Evolutionary conservation across 148 eudicot genomes (phyloP).

Genomic region (Camellia lanceoleosa): DNA sequence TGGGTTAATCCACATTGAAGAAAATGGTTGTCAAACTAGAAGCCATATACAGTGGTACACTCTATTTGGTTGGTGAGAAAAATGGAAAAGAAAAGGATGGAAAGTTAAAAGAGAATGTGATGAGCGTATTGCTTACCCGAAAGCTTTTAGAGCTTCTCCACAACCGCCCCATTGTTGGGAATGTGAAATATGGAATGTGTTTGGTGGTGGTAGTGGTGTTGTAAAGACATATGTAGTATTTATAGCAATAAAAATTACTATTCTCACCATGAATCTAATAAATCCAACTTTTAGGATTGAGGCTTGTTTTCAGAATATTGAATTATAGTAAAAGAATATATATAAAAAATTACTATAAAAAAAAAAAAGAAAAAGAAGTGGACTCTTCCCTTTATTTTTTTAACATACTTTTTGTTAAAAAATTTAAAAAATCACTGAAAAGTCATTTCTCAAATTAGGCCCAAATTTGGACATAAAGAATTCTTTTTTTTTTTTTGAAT

Average conservation of each 20-base stretch:
- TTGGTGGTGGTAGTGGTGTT: conserved; percentile 24
- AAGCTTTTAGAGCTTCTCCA: conserved; percentile 17
- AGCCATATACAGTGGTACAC: background rate
- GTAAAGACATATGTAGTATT: conserved; percentile 14
- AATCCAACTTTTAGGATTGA: background rate
- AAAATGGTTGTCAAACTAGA: background rate
- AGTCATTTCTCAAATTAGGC: too few relatives aligned
- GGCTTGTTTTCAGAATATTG: too few relatives aligned
- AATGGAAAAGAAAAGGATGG: background rate
- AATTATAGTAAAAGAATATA: too few relatives aligned
- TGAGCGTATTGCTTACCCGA: conserved; percentile 21
- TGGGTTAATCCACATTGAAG: background rate
- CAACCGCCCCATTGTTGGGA: conserved; percentile 26
- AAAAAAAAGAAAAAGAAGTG: too few relatives aligned
- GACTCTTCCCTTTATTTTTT: too few relatives aligned
- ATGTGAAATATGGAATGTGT: conserved; percentile 20
- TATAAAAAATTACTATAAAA: too few relatives aligned
- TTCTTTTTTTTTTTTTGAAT: too few relatives aligned
- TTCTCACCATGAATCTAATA: background rate
- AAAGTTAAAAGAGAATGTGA: background rate
- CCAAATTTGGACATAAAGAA: too few relatives aligned
- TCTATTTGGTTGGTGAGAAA: conserved; percentile 13
- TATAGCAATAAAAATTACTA: conserved; percentile 18
- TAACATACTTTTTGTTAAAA: too few relatives aligned
- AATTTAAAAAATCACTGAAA: too few relatives aligned